phyloP scores from a whole-genome alignment of 306 rosid species.

The Phaseolus lunatus region DNA sequence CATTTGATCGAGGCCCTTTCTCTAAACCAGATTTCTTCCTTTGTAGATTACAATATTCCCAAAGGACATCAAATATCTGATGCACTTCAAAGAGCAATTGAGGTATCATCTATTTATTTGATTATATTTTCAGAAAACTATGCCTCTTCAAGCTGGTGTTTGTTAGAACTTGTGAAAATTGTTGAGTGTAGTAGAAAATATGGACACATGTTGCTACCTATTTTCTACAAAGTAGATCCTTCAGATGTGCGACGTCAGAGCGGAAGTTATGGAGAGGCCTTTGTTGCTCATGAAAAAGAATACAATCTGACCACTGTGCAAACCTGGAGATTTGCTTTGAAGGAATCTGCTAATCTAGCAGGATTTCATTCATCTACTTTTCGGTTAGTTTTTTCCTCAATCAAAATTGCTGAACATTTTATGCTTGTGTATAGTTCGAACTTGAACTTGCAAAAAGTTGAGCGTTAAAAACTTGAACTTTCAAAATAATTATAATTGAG shows the following conservation, averaged over 20 bases:
- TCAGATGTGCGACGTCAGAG: conserved; percentile 31
- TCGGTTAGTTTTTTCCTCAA: conserved; percentile 12
- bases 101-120: conserved; percentile 6
- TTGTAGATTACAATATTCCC: neutral
- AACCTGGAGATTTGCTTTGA: conserved; percentile 39
- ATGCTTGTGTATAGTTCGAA: no score
- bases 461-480: no score
- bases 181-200: conserved; percentile 4
- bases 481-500: no score
- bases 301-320: neutral
- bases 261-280: conserved; percentile 20
- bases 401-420: no score
- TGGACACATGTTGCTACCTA: conserved; percentile 1
- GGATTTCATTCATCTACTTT: conserved; percentile 36
- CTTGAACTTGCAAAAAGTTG: no score
- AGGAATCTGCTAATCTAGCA: conserved; percentile 13
- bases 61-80: neutral
- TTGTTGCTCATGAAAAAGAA: conserved; percentile 8
- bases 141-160: conserved; percentile 26
- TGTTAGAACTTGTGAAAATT: conserved; percentile 38
- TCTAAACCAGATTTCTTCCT: neutral
- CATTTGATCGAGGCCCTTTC: conserved; percentile 11
- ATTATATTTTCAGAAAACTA: conserved; percentile 40
- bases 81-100: conserved; percentile 14
- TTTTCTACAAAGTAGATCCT: conserved; percentile 35